Percentiles rank a stretch among this genome's conserved stretches.
These are phyloP conservation scores for Solanum hybrid DNA, from an alignment of 305 asterid species.

Conservation along the genomic window DNA sequence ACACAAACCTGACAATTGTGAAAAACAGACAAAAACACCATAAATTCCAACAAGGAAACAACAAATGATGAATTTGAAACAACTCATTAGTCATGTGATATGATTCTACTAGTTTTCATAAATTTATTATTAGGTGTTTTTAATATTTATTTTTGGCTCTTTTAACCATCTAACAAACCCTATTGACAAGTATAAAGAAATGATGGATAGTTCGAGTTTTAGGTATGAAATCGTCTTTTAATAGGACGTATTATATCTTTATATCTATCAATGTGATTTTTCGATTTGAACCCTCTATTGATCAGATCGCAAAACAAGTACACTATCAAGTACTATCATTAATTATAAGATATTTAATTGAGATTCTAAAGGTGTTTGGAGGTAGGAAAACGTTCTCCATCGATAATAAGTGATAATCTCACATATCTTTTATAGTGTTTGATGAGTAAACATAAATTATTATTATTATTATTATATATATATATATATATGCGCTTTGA, in stretches of 20 bases:
- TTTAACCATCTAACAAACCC: neutral
- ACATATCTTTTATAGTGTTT: neutral
- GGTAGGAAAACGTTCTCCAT: neutral
- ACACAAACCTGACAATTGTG: neutral
- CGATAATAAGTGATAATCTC: too few species aligned
- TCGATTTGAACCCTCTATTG: too few species aligned
- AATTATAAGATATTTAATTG: too few species aligned
- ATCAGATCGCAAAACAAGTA: too few species aligned
- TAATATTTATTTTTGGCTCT: neutral
- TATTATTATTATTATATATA: too few species aligned
- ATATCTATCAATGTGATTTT: neutral
- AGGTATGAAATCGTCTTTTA: too few species aligned
- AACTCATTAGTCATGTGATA: neutral
- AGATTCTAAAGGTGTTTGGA: neutral
- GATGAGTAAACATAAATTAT: neutral
- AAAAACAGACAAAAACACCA: neutral
- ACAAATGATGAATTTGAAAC: neutral
- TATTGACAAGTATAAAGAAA: neutral
- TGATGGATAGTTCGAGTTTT: neutral
- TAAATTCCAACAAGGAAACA: neutral
- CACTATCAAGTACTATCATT: neutral
- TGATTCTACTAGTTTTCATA: neutral
- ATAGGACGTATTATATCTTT: too few species aligned
- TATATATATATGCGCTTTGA: too few species aligned
- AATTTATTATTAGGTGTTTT: neutral